Percentiles rank a stretch among this genome's conserved stretches.
Conservation (phyloP, 768 basidiomycete species). For the Calocybe gangraenosa region DNA sequence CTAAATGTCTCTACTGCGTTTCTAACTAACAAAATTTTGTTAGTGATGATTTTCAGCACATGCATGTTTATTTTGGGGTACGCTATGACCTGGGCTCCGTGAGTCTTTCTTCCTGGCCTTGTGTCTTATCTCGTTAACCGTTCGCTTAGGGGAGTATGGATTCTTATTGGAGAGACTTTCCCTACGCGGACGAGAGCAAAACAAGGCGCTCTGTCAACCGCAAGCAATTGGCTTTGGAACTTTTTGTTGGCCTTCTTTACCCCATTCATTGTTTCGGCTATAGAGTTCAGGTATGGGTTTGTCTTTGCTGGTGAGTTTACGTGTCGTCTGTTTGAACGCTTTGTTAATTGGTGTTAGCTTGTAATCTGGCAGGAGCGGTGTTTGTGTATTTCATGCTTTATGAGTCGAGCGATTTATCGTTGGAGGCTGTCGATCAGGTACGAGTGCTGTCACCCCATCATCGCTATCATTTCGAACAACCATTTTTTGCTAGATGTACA, state of each 20-base stretch:
- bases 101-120: constrained; percentile 14
- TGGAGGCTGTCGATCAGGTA: constrained; percentile 61
- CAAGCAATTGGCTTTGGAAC: constrained; percentile 66
- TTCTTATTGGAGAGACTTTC: constrained; percentile 75
- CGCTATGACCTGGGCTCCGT: constrained; percentile 68
- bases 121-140: too few relatives aligned
- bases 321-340: background rate
- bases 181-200: constrained; percentile 68
- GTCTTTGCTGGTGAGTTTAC: constrained; percentile 54
- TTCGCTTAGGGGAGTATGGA: constrained; percentile 74
- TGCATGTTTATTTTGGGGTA: constrained; percentile 72
- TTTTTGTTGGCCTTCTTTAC: constrained; percentile 76
- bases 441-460: constrained; percentile 13
- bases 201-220: constrained; percentile 64
- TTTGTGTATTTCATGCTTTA: constrained; percentile 75
- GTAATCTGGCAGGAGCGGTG: constrained; percentile 54
- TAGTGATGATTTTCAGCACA: constrained; percentile 62
- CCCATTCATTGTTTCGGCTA: constrained; percentile 60
- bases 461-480: background rate
- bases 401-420: constrained; percentile 61
- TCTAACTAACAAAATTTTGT: too few relatives aligned
- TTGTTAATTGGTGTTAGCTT: constrained; percentile 27
- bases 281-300: constrained; percentile 62
- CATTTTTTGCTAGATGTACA: constrained; percentile 47
- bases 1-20: too few relatives aligned